Percentiles rank a stretch among this genome's conserved stretches.
phyloP scores from a whole-genome alignment of 305 asterid genomes.

The Solanum hybrid region DNA sequence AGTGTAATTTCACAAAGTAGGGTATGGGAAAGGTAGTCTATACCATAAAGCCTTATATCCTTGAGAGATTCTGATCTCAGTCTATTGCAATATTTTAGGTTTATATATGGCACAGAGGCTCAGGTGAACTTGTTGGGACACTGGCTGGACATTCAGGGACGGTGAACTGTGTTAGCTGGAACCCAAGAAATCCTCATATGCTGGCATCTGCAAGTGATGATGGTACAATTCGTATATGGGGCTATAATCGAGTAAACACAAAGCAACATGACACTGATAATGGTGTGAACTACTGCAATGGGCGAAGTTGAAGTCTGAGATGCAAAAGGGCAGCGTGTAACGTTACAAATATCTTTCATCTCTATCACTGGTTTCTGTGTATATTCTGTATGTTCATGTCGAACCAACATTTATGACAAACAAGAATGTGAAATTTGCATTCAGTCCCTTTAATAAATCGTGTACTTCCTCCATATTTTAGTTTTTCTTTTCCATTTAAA shows the following conservation, averaged over 20 bases:
- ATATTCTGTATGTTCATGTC: slow-evolving; percentile 35
- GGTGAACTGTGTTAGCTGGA: slow-evolving; percentile 90
- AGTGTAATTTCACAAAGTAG: neutral
- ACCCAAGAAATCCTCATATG: slow-evolving; percentile 71
- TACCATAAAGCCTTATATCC: neutral
- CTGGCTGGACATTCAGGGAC: slow-evolving; percentile 61
- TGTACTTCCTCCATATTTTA: neutral
- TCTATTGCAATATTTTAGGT: slow-evolving; percentile 28
- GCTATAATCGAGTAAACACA: slow-evolving; percentile 40
- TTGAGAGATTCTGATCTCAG: neutral
- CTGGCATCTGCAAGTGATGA: slow-evolving; percentile 91
- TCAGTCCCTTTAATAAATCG: slow-evolving; percentile 19
- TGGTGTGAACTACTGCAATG: slow-evolving; percentile 64
- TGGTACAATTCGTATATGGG: slow-evolving; percentile 81
- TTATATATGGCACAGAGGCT: slow-evolving; percentile 59
- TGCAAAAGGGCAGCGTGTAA: slow-evolving; percentile 4
- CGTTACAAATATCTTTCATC: slow-evolving; percentile 14
- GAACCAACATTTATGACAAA: slow-evolving; percentile 17
- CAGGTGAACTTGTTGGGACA: slow-evolving; percentile 38
- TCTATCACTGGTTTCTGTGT: slow-evolving; percentile 32
- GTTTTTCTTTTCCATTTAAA: neutral
- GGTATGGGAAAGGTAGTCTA: neutral
- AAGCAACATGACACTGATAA: slow-evolving; percentile 32
- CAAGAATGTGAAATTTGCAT: slow-evolving; percentile 44
- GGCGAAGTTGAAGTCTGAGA: slow-evolving; percentile 41